Percentiles rank a stretch among this genome's conserved stretches.
Conservation (phyloP, 441 rosid species). For the Omphalea diandra region DNA sequence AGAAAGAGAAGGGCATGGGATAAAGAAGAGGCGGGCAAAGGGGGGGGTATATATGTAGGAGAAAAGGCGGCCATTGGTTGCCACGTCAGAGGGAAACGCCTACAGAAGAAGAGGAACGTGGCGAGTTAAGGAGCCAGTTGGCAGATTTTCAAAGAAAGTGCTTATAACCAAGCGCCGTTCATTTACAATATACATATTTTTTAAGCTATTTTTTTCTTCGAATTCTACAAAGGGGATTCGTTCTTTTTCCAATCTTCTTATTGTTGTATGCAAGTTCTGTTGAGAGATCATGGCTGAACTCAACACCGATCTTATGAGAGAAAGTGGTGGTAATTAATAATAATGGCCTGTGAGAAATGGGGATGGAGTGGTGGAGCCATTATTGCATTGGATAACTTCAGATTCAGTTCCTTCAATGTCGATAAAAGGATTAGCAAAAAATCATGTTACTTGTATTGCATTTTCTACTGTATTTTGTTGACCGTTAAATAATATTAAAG, state of each 20-base stretch:
- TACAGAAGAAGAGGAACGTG: slow-evolving; percentile 40
- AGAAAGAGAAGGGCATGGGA: background rate
- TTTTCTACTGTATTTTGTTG: too few relatives aligned
- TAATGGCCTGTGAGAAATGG: too few relatives aligned
- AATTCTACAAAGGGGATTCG: background rate
- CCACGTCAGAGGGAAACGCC: slow-evolving; percentile 48
- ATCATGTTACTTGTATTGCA: slow-evolving; percentile 5
- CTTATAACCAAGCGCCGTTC: slow-evolving; percentile 24
- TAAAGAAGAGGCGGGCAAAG: background rate
- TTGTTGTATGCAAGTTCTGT: too few relatives aligned
- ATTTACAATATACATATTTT: background rate
- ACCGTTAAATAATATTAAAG: too few relatives aligned
- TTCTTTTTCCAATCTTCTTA: background rate
- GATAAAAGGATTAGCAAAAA: slow-evolving; percentile 2
- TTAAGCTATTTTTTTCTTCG: background rate
- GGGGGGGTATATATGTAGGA: slow-evolving; percentile 43
- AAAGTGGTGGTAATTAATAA: background rate
- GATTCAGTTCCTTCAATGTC: slow-evolving; percentile 10
- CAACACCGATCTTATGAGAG: too few relatives aligned
- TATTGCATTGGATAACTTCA: background rate
- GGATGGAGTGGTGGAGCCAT: background rate
- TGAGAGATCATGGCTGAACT: too few relatives aligned
- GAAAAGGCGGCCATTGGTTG: slow-evolving; percentile 35
- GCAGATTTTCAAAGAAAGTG: slow-evolving; percentile 32
- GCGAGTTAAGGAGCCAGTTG: slow-evolving; percentile 33